phyloP scores from a whole-genome alignment of 345 rosid species.

The Lepidium africanum region DNA sequence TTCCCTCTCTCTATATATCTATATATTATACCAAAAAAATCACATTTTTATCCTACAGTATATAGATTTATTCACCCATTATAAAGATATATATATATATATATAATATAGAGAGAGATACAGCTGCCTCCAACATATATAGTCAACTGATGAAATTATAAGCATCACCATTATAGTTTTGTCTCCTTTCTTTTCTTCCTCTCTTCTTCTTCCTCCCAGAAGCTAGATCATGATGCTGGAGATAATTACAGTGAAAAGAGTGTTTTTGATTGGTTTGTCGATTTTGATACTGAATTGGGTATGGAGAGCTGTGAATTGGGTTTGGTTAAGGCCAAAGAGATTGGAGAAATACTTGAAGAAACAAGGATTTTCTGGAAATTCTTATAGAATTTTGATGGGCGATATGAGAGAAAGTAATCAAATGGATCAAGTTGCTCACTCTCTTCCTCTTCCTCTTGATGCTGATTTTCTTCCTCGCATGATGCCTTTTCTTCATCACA shows the following conservation, averaged over 20 bases:
- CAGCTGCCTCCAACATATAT: slow-evolving; percentile 29
- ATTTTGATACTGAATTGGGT: slow-evolving; percentile 24
- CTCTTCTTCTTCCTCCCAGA: background rate
- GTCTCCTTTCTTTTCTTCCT: slow-evolving; percentile 14
- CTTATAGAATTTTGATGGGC: slow-evolving; percentile 36
- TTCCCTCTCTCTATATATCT: background rate
- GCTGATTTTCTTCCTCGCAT: slow-evolving; percentile 31
- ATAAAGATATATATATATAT: background rate
- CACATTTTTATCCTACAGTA: slow-evolving; percentile 9
- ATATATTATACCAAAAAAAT: background rate
- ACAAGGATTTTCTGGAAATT: slow-evolving; percentile 40
- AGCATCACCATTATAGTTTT: slow-evolving; percentile 16
- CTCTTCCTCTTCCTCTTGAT: slow-evolving; percentile 28
- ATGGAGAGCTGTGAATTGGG: slow-evolving; percentile 38
- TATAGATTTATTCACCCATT: background rate
- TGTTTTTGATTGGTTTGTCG: slow-evolving; percentile 17
- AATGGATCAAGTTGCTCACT: slow-evolving; percentile 30
- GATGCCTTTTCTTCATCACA: slow-evolving; percentile 34
- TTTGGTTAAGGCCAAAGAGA: slow-evolving; percentile 39
- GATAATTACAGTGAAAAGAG: background rate
- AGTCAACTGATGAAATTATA: slow-evolving; percentile 28
- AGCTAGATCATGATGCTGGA: slow-evolving; percentile 11
- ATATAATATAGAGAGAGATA: background rate
- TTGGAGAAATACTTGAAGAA: slow-evolving; percentile 34
- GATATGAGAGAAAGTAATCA: slow-evolving; percentile 27